Evolutionary conservation across 768 basidiomycete species (phyloP).

Genomic region (Fomitopsis serialis): DNA sequence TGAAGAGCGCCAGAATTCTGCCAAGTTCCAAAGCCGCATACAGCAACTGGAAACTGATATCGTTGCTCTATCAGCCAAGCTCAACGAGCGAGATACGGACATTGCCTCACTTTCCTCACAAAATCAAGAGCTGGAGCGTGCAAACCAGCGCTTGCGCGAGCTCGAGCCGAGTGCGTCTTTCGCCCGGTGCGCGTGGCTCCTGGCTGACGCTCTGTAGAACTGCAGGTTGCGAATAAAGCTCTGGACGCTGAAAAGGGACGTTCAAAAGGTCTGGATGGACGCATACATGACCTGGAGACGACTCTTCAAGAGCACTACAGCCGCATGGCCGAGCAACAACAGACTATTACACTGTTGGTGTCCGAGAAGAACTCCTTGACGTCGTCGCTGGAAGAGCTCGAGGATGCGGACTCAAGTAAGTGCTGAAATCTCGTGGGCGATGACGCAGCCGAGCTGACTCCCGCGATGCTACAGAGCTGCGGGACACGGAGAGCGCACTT

Average conservation of each 20-base stretch:
- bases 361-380: conserved; percentile 31
- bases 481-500: conserved; percentile 19
- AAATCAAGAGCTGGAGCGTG: not conserved
- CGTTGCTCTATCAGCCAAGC: conserved; percentile 5
- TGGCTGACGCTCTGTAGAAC: not conserved
- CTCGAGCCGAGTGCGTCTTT: conserved; percentile 2
- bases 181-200: not conserved
- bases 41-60: conserved; percentile 8
- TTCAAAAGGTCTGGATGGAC: conserved; percentile 7
- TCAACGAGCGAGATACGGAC: conserved; percentile 4
- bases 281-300: conserved; percentile 15
- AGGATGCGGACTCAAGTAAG: conserved; percentile 26
- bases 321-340: conserved; percentile 26
- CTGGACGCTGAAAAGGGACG: conserved; percentile 7
- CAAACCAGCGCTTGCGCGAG: not conserved
- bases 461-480: conserved; percentile 13
- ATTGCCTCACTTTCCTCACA: conserved; percentile 8
- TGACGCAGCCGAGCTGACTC: no score
- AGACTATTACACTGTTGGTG: conserved; percentile 35
- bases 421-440: not conserved
- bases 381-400: conserved; percentile 24
- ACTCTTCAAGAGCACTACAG: conserved; percentile 14
- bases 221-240: conserved; percentile 2
- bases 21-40: conserved; percentile 29
- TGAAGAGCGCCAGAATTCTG: conserved; percentile 34